These are phyloP conservation scores for Pseudogymnoascus sp. DNA, from an alignment of 2,329 filamentous ascomycete species.

Conservation along the genomic window DNA sequence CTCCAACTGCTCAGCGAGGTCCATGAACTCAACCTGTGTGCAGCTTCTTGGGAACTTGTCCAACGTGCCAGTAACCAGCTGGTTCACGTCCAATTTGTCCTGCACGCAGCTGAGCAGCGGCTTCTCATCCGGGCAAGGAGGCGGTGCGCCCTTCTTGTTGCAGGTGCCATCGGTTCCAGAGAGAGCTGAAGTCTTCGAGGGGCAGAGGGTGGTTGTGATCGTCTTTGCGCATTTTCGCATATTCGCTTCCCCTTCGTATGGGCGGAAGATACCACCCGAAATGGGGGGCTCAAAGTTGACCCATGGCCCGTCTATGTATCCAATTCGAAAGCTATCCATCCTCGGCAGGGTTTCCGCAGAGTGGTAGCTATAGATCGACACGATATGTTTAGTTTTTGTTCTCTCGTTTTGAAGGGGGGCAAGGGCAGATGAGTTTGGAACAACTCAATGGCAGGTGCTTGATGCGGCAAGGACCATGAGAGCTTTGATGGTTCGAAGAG, in stretches of 20 bases:
- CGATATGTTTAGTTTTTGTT: constrained; percentile 3
- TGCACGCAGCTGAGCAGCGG: not conserved
- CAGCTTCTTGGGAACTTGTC: not conserved
- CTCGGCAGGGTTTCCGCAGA: constrained; percentile 64
- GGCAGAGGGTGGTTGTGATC: not conserved
- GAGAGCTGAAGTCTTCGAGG: not conserved
- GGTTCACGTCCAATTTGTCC: not conserved
- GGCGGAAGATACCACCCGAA: constrained; percentile 72
- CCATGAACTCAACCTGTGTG: not conserved
- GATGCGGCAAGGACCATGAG: constrained; percentile 6
- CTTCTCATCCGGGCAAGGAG: not conserved
- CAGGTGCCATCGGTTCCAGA: not conserved
- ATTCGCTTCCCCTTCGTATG: constrained; percentile 32
- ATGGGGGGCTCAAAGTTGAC: constrained; percentile 83
- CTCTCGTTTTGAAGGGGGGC: not conserved
- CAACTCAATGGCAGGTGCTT: constrained; percentile 6
- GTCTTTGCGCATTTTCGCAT: constrained; percentile 4
- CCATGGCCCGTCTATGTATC: constrained; percentile 72
- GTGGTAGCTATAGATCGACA: constrained; percentile 54
- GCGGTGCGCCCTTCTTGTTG: not conserved
- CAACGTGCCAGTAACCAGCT: not conserved
- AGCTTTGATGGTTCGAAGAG: not conserved
- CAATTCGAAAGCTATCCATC: constrained; percentile 79
- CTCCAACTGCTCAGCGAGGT: constrained; percentile 31
- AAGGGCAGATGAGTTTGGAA: not conserved